Evolutionary conservation across 2,329 filamentous ascomycete genomes (phyloP).

Genomic region (Aulographum hederae): DNA sequence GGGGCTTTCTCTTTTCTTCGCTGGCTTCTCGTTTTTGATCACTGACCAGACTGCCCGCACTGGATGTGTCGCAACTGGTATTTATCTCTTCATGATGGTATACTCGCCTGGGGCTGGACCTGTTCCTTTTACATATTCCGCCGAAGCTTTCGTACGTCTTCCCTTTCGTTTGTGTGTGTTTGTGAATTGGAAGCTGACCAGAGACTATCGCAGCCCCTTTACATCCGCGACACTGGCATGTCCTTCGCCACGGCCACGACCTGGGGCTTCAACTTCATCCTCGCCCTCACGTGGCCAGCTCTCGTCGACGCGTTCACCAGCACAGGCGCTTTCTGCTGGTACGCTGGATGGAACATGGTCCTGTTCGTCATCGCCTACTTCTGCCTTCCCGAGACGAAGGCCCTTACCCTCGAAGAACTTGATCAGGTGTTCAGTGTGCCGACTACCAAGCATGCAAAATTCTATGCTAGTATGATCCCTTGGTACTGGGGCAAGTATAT

Average conservation of each 20-base stretch:
- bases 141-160: neutral
- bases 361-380: conserved; percentile 21
- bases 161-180: neutral
- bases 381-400: conserved; percentile 7
- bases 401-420: conserved; percentile 2
- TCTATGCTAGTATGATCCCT: no score
- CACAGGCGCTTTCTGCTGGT: conserved; percentile 31
- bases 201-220: neutral
- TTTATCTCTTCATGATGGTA: conserved; percentile 27
- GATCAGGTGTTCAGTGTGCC: neutral
- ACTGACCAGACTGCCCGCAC: conserved; percentile 8
- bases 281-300: conserved; percentile 29
- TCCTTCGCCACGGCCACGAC: conserved; percentile 15
- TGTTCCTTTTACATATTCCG: conserved; percentile 17
- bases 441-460: no score
- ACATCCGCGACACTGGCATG: conserved; percentile 16
- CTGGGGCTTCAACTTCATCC: conserved; percentile 8
- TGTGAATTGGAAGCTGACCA: neutral
- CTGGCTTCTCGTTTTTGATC: conserved; percentile 16
- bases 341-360: conserved; percentile 29
- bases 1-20: conserved; percentile 27
- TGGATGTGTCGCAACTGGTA: conserved; percentile 9
- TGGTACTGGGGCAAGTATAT: conserved; percentile 19
- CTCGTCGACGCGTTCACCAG: conserved; percentile 25
- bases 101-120: conserved; percentile 26